These are phyloP conservation scores for Cutaneotrichosporon mucoides DNA, from an alignment of 1,284 basidiomycete species.

Conservation along the genomic window DNA sequence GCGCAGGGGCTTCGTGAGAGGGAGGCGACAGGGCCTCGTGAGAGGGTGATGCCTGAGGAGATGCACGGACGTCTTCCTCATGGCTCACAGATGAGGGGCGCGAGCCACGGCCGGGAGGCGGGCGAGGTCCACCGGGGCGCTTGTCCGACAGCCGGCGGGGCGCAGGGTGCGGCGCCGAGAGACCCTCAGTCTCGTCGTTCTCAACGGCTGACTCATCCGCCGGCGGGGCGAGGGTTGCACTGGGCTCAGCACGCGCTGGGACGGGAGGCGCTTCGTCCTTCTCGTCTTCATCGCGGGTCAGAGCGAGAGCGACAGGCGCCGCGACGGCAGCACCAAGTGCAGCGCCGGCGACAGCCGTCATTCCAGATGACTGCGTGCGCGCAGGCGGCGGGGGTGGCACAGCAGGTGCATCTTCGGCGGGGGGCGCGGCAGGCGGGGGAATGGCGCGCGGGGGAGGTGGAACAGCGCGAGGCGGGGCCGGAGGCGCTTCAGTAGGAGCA, in stretches of 20 bases:
- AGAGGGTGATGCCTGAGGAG: too few relatives aligned
- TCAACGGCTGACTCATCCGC: neutral
- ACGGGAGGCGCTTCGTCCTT: constrained; percentile 19
- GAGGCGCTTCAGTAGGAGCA: neutral
- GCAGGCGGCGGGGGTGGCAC: constrained; percentile 9
- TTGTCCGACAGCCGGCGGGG: constrained; percentile 2
- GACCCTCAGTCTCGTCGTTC: neutral
- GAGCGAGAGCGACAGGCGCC: neutral
- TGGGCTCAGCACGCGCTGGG: neutral
- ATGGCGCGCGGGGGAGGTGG: constrained; percentile 2
- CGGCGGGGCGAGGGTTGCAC: neutral
- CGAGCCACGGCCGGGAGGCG: neutral
- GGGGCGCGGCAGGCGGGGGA: neutral
- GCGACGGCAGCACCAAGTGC: neutral
- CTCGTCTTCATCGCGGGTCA: neutral
- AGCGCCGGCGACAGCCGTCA: neutral
- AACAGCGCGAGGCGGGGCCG: constrained; percentile 21
- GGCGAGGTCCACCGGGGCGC: neutral
- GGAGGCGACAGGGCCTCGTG: neutral
- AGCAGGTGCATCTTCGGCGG: constrained; percentile 7
- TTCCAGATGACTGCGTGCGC: constrained; percentile 18
- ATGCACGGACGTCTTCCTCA: too few relatives aligned
- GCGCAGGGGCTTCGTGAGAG: neutral
- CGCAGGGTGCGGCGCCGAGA: neutral
- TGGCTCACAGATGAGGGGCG: too few relatives aligned